A percentile compares a stretch with the other conserved stretches of the same genome.
Conservation (phyloP, 2,329 filamentous ascomycete genomes). For the Teratosphaeriaceae sp. region DNA sequence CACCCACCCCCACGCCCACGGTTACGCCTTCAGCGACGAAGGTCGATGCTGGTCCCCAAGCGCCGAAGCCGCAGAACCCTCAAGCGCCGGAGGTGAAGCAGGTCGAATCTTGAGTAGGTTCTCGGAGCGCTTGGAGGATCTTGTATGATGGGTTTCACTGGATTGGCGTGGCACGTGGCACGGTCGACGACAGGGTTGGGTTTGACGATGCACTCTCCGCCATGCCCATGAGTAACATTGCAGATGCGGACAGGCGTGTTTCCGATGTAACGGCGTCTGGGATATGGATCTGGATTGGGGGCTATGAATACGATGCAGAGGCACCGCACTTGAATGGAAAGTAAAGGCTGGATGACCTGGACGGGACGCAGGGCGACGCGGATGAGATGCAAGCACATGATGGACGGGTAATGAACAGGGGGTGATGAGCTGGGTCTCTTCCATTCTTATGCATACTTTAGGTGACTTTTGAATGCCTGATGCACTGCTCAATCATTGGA, state of each 20-base stretch:
- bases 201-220: neutral
- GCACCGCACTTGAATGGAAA: neutral
- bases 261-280: too few species aligned
- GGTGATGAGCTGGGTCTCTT: neutral
- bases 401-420: neutral
- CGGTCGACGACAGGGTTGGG: neutral
- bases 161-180: neutral
- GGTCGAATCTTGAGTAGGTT: constrained; percentile 25
- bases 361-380: neutral
- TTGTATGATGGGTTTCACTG: constrained; percentile 5
- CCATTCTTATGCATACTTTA: constrained; percentile 1
- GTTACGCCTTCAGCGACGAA: too few species aligned
- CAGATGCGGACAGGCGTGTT: too few species aligned
- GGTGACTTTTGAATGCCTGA: neutral
- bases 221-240: neutral
- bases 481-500: neutral
- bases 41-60: constrained; percentile 7
- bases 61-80: constrained; percentile 14
- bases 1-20: neutral
- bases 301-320: too few species aligned
- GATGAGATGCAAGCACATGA: too few species aligned
- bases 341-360: neutral
- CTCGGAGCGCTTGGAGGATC: constrained; percentile 15
- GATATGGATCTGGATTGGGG: too few species aligned
- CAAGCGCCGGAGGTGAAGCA: constrained; percentile 18